Evolutionary conservation across 176 grass and related monocot species (phyloP).

Genomic region (Alloteropsis semialata): DNA sequence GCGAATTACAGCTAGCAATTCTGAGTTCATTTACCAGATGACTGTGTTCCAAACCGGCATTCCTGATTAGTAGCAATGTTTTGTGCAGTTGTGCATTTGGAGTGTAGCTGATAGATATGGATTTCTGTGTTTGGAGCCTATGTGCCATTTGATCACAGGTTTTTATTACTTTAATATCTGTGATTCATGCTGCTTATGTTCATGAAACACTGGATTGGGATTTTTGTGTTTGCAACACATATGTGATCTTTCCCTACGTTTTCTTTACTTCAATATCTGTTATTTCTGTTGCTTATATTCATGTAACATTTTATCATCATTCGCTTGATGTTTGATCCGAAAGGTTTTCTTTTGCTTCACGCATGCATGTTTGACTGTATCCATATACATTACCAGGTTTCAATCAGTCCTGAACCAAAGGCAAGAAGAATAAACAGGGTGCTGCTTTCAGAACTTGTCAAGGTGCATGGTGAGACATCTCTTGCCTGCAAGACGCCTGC

Average conservation of each 20-base stretch:
- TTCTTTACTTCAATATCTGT: neutral
- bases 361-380: neutral
- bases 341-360: neutral
- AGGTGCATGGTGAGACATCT: conserved; percentile 22
- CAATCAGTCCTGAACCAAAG: conserved; percentile 55
- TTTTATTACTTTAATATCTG: neutral
- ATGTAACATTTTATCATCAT: neutral
- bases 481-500: conserved; percentile 38
- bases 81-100: neutral
- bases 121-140: no score
- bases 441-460: conserved; percentile 47
- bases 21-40: neutral
- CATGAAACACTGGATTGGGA: neutral
- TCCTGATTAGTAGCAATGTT: neutral
- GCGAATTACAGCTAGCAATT: neutral
- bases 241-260: neutral
- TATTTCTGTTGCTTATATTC: neutral
- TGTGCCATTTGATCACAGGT: neutral
- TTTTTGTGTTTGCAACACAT: neutral
- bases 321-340: neutral
- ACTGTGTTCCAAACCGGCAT: neutral
- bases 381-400: conserved; percentile 40
- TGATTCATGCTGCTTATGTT: neutral
- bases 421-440: conserved; percentile 53
- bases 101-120: neutral